A percentile compares a stretch with the other conserved stretches of the same genome.
These are phyloP conservation scores for Ophiocordyceps sinensis DNA, from an alignment of 2,329 filamentous ascomycete species.

Conservation along the genomic window DNA sequence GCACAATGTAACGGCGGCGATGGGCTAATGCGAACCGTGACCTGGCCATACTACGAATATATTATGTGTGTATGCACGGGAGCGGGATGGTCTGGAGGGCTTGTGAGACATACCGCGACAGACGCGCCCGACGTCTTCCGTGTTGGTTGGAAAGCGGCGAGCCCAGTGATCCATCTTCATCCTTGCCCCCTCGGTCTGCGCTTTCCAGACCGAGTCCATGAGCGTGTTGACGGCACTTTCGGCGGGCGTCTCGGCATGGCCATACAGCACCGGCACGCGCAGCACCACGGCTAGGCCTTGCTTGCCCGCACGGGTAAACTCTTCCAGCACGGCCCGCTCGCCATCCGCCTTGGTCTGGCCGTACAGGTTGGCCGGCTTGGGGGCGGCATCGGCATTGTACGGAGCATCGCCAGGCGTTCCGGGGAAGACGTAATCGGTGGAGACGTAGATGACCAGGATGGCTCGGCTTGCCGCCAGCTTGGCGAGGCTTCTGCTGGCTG, in stretches of 20 bases:
- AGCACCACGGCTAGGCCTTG: conserved; percentile 51
- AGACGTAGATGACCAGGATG: conserved; percentile 61
- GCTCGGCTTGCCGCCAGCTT: conserved; percentile 45
- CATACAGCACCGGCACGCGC: conserved; percentile 74
- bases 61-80: not conserved
- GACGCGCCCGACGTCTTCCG: conserved; percentile 71
- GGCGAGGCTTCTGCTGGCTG: conserved; percentile 54
- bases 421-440: conserved; percentile 70
- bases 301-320: conserved; percentile 32
- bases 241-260: conserved; percentile 49
- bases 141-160: conserved; percentile 74
- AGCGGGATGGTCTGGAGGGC: not conserved
- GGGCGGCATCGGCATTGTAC: conserved; percentile 50
- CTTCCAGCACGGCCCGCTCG: conserved; percentile 50
- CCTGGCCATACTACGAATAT: too few species aligned
- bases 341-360: conserved; percentile 48
- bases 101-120: conserved; percentile 40
- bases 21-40: not conserved
- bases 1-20: not conserved
- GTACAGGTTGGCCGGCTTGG: conserved; percentile 64
- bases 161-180: conserved; percentile 81
- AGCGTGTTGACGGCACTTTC: conserved; percentile 78
- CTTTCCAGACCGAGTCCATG: conserved; percentile 62
- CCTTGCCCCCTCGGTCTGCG: conserved; percentile 45
- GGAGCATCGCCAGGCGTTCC: conserved; percentile 68